Evolutionary conservation across 176 grass and related monocot species (phyloP).

Genomic region (Zoysia pacifica): DNA sequence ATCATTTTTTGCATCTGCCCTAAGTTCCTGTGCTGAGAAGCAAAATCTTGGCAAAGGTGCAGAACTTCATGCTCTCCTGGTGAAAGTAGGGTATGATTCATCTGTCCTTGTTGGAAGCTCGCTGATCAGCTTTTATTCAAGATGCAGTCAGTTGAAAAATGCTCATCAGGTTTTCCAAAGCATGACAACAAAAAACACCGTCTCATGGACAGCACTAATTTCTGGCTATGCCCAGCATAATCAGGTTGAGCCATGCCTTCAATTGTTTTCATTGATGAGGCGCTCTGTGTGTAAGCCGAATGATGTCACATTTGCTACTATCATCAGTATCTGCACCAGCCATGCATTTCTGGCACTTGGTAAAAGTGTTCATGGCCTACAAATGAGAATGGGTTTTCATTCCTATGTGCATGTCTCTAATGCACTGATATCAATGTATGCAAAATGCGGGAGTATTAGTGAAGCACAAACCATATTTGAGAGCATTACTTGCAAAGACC

Average conservation of each 20-base stretch:
- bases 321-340: constrained; percentile 51
- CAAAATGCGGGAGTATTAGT: constrained; percentile 45
- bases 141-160: constrained; percentile 34
- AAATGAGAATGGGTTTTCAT: constrained; percentile 62
- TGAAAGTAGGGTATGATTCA: constrained; percentile 47
- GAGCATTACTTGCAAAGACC: constrained; percentile 33
- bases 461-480: constrained; percentile 46
- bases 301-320: constrained; percentile 62
- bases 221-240: constrained; percentile 55
- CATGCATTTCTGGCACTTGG: constrained; percentile 57
- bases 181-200: constrained; percentile 54
- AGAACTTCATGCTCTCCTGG: constrained; percentile 57
- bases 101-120: constrained; percentile 46
- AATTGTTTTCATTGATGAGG: constrained; percentile 52
- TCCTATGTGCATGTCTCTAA: constrained; percentile 58
- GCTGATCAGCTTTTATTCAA: constrained; percentile 66
- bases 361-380: constrained; percentile 55
- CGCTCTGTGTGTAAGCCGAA: constrained; percentile 53
- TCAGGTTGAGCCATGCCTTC: constrained; percentile 43
- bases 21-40: constrained; percentile 47
- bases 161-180: constrained; percentile 46
- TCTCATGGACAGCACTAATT: constrained; percentile 67
- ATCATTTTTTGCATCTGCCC: constrained; percentile 45
- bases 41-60: constrained; percentile 25
- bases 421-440: constrained; percentile 59